These are phyloP conservation scores for Huntiella moniliformis DNA, from an alignment of 2,329 filamentous ascomycete genomes.

Conservation along the genomic window DNA sequence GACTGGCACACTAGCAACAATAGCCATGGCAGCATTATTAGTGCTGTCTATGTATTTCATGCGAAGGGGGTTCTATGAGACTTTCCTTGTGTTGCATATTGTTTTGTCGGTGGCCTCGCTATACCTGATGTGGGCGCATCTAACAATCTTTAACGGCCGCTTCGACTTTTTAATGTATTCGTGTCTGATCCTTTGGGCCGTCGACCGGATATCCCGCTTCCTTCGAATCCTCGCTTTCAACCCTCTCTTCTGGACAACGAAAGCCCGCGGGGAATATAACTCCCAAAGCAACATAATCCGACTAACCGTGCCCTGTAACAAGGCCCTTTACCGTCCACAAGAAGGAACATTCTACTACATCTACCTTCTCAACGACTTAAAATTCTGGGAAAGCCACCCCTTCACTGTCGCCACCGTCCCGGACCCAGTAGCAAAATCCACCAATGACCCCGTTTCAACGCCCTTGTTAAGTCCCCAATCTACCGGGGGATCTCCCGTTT, in stretches of 20 bases:
- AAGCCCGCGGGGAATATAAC: slow-evolving; percentile 20
- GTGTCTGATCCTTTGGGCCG: slow-evolving; percentile 28
- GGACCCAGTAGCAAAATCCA: not conserved
- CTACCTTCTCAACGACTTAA: slow-evolving; percentile 21
- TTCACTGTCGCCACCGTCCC: slow-evolving; percentile 25
- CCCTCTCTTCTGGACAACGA: slow-evolving; percentile 19
- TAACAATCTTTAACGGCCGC: slow-evolving; percentile 31
- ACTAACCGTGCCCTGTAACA: slow-evolving; percentile 20
- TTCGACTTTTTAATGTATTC: slow-evolving; percentile 33
- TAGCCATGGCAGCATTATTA: slow-evolving; percentile 27
- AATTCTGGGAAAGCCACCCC: slow-evolving; percentile 31
- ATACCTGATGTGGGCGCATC: slow-evolving; percentile 32
- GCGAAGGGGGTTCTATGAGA: slow-evolving; percentile 32
- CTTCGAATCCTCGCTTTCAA: slow-evolving; percentile 25
- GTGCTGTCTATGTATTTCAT: slow-evolving; percentile 32
- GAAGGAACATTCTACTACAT: slow-evolving; percentile 29
- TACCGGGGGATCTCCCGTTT: slow-evolving; percentile 1
- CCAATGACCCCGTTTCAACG: slow-evolving; percentile 14
- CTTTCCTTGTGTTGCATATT: slow-evolving; percentile 32
- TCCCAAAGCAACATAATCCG: slow-evolving; percentile 24
- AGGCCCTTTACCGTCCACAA: slow-evolving; percentile 18
- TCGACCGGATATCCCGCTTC: slow-evolving; percentile 29
- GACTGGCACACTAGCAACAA: slow-evolving; percentile 27
- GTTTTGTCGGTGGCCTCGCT: slow-evolving; percentile 30
- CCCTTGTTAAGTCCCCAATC: slow-evolving; percentile 17